These are phyloP conservation scores for Cystobasidiopsis lactophilus DNA, from an alignment of 768 basidiomycete species.

Conservation along the genomic window DNA sequence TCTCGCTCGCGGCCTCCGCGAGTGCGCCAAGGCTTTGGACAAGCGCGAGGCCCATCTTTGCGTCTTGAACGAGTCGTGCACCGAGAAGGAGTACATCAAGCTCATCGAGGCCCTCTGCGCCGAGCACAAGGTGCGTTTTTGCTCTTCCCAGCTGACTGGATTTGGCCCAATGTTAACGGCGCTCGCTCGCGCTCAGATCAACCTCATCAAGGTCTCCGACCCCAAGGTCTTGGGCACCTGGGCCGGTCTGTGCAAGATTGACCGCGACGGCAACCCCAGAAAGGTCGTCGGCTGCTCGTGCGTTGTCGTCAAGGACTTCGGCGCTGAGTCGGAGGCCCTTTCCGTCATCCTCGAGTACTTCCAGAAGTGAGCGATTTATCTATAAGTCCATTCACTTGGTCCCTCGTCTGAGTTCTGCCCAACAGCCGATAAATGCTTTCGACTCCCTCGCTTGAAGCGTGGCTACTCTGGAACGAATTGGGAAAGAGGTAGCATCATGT, in stretches of 20 bases:
- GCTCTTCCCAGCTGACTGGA: neutral
- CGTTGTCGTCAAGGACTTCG: constrained; percentile 61
- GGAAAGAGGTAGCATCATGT: too few relatives aligned
- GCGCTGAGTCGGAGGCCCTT: neutral
- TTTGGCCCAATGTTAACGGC: neutral
- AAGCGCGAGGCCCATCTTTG: constrained; percentile 96
- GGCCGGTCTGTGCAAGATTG: constrained; percentile 99
- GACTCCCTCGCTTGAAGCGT: too few relatives aligned
- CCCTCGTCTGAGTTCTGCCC: too few relatives aligned
- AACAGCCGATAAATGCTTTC: too few relatives aligned
- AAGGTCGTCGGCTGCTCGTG: constrained; percentile 43
- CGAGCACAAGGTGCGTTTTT: constrained; percentile 30
- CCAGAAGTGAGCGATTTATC: constrained; percentile 44
- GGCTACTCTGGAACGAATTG: too few relatives aligned
- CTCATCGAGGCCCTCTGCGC: constrained; percentile 98
- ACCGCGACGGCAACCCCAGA: constrained; percentile 92
- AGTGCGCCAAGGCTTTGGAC: constrained; percentile 94
- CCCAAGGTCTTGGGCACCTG: constrained; percentile 94
- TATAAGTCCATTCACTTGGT: too few relatives aligned
- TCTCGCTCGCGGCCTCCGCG: constrained; percentile 89
- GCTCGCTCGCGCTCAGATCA: constrained; percentile 56
- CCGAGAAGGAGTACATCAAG: constrained; percentile 98
- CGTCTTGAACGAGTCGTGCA: constrained; percentile 97
- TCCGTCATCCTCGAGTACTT: constrained; percentile 61
- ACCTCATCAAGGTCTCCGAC: constrained; percentile 93